A percentile compares a stretch with the other conserved stretches of the same genome.
phyloP scores from a whole-genome alignment of 805 yeast species.

The Yueomyces sp. region DNA sequence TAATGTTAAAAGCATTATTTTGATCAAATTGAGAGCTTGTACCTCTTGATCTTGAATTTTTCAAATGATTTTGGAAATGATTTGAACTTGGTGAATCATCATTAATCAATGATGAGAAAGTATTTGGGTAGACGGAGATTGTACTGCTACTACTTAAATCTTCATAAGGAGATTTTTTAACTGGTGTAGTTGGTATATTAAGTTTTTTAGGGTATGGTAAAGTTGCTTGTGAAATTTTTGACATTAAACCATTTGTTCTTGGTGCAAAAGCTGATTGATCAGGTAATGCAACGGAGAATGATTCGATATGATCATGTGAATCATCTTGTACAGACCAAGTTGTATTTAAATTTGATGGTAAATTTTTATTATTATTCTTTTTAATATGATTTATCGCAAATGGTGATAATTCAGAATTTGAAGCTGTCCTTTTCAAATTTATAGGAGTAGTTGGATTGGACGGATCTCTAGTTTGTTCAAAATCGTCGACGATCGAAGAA shows the following conservation, averaged over 20 bases:
- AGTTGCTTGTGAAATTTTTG: slow-evolving; percentile 12
- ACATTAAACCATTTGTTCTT: slow-evolving; percentile 14
- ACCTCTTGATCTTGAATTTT: slow-evolving; percentile 2
- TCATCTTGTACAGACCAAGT: slow-evolving; percentile 4
- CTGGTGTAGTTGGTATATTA: slow-evolving; percentile 20
- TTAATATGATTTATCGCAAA: slow-evolving; percentile 17
- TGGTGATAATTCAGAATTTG: slow-evolving; percentile 21
- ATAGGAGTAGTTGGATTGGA: slow-evolving; percentile 9
- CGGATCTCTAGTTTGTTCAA: too few relatives aligned
- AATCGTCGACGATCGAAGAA: background rate
- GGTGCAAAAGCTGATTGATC: slow-evolving; percentile 14
- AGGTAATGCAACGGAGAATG: slow-evolving; percentile 13
- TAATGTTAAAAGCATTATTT: slow-evolving; percentile 5
- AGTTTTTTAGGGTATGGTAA: slow-evolving; percentile 12
- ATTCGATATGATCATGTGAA: background rate
- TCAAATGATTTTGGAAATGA: background rate
- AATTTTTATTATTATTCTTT: slow-evolving; percentile 9
- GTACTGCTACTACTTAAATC: slow-evolving; percentile 1
- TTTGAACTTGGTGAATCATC: background rate
- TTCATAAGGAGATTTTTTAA: slow-evolving; percentile 18
- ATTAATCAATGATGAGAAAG: background rate
- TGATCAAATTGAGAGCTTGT: background rate
- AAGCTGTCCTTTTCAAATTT: slow-evolving; percentile 9
- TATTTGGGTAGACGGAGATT: background rate
- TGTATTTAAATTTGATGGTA: slow-evolving; percentile 2